These are phyloP conservation scores for Hura crepitans DNA, from an alignment of 441 rosid species.

Conservation along the genomic window DNA sequence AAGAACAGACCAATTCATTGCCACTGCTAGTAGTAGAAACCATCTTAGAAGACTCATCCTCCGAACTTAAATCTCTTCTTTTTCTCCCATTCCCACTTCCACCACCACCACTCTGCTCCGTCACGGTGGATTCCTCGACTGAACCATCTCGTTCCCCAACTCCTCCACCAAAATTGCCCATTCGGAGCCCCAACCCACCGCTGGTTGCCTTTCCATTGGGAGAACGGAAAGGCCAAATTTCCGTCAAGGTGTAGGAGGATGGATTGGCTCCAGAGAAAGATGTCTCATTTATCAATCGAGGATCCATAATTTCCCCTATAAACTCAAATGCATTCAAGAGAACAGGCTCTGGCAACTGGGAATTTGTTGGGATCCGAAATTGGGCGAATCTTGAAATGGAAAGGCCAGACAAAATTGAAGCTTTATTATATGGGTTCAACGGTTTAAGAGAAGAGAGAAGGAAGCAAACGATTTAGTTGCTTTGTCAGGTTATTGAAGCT, in stretches of 20 bases:
- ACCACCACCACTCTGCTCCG: constrained; percentile 61
- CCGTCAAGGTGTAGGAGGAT: constrained; percentile 61
- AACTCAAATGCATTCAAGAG: neutral
- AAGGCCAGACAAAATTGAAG: neutral
- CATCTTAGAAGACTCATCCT: constrained; percentile 66
- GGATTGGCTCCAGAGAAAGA: constrained; percentile 80
- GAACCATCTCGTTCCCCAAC: constrained; percentile 52
- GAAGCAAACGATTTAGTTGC: no score
- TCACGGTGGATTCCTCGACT: constrained; percentile 72
- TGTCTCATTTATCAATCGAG: constrained; percentile 62
- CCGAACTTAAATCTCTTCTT: constrained; percentile 64
- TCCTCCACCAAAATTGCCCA: constrained; percentile 44
- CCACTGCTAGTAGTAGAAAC: constrained; percentile 71
- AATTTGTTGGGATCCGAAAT: constrained; percentile 17
- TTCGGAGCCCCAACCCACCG: constrained; percentile 48
- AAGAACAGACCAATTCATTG: constrained; percentile 61
- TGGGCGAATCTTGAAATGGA: neutral
- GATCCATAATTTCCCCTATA: constrained; percentile 50
- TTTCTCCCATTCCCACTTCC: constrained; percentile 37
- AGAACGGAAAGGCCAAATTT: constrained; percentile 68
- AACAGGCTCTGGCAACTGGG: neutral
- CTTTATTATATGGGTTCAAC: neutral
- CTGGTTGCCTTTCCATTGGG: constrained; percentile 30
- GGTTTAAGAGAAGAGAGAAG: neutral
- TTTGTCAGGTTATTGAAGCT: neutral